Evolutionary conservation across 768 basidiomycete species (phyloP).

Genomic region (button mushroom (Agaricus bisporus)): DNA sequence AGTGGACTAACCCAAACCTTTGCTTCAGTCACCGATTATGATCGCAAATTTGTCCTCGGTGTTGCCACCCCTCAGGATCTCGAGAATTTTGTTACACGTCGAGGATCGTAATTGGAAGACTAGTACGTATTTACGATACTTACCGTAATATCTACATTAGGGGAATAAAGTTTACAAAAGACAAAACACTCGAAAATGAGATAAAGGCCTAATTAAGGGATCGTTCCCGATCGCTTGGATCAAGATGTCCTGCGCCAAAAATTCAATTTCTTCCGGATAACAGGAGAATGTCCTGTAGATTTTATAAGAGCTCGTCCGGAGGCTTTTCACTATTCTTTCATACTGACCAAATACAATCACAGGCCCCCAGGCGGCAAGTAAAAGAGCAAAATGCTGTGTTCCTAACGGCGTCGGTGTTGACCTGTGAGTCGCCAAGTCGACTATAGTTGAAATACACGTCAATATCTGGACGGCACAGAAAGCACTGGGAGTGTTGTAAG

Average conservation of each 20-base stretch:
- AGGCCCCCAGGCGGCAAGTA: conserved; percentile 58
- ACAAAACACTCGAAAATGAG: not conserved
- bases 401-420: conserved; percentile 47
- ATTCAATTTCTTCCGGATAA: conserved; percentile 30
- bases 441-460: conserved; percentile 41
- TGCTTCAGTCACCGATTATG: conserved; percentile 71
- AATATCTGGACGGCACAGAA: conserved; percentile 44
- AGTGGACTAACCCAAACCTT: not conserved
- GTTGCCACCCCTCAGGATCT: conserved; percentile 77
- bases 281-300: conserved; percentile 28
- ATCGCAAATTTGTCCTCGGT: conserved; percentile 77
- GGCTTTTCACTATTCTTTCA: not conserved
- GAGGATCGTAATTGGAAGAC: conserved; percentile 29
- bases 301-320: not conserved
- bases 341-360: conserved; percentile 45
- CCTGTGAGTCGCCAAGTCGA: conserved; percentile 38
- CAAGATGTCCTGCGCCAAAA: conserved; percentile 23
- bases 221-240: not conserved
- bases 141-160: not conserved
- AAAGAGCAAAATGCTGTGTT: conserved; percentile 57
- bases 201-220: not conserved
- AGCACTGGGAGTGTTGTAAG: conserved; percentile 19
- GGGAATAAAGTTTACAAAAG: not conserved
- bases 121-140: conserved; percentile 2
- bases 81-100: conserved; percentile 50